Conservation (phyloP, 306 rosid genomes). For the Castanea mollissima region DNA sequence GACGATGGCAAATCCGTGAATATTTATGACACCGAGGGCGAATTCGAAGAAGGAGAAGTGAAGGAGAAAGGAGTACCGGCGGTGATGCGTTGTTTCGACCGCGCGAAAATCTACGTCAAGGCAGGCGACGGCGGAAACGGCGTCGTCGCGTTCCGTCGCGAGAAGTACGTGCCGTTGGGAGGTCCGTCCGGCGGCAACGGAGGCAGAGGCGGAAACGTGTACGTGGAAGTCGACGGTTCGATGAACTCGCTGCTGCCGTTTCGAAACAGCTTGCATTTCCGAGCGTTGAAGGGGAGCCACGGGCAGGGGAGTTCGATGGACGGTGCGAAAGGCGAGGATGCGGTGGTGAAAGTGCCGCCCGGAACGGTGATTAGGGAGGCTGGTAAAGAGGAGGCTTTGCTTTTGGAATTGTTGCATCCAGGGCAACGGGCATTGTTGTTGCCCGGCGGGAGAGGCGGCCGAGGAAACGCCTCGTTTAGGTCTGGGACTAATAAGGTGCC, state of each 20-base stretch:
- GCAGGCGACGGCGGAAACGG: constrained; percentile 91
- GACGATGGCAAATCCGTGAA: constrained; percentile 8
- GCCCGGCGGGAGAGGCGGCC: constrained; percentile 94
- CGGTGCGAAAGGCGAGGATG: constrained; percentile 92
- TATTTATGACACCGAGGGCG: constrained; percentile 12
- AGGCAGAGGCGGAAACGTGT: constrained; percentile 88
- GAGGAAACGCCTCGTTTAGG: constrained; percentile 92
- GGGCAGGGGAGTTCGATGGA: constrained; percentile 66
- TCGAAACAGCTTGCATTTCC: constrained; percentile 79
- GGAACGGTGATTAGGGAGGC: constrained; percentile 79
- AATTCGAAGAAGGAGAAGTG: constrained; percentile 25
- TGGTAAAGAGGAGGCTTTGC: constrained; percentile 44
- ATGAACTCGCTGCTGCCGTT: constrained; percentile 85
- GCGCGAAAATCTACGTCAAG: constrained; percentile 69
- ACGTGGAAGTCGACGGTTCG: constrained; percentile 71
- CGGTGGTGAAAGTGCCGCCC: constrained; percentile 80
- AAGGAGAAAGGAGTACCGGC: constrained; percentile 94
- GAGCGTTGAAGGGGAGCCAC: constrained; percentile 78
- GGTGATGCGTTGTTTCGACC: constrained; percentile 91
- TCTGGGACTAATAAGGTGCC: constrained; percentile 82
- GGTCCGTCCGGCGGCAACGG: constrained; percentile 96
- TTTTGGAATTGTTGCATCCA: constrained; percentile 76
- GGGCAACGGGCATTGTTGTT: constrained; percentile 75
- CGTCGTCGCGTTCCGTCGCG: constrained; percentile 88
- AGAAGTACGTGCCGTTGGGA: constrained; percentile 84